Evolutionary conservation across 1,284 basidiomycete species (phyloP).

Genomic region (Leccinum pallidistipes): DNA sequence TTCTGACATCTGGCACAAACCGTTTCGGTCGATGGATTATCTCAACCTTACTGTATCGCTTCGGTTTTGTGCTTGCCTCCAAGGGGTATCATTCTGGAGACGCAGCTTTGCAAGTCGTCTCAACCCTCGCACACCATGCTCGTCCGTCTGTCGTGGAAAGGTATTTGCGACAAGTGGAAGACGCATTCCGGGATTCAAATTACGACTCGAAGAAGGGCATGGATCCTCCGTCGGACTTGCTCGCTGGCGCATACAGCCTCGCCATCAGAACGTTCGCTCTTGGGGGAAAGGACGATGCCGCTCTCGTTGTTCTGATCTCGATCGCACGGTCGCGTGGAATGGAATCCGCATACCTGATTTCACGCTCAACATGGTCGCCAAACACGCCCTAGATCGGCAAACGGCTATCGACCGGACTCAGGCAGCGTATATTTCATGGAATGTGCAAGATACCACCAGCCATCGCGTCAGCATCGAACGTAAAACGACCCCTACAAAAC

Average conservation of each 20-base stretch:
- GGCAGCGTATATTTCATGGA: conserved; percentile 16
- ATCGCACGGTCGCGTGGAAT: conserved; percentile 17
- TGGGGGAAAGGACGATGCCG: conserved; percentile 18
- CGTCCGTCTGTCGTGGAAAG: conserved; percentile 12
- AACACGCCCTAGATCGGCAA: conserved; percentile 17
- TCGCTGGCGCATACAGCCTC: conserved; percentile 21
- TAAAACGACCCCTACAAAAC: conserved; percentile 1
- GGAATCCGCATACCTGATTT: conserved; percentile 22
- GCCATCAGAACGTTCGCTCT: conserved; percentile 26
- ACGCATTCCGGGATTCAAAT: conserved; percentile 4
- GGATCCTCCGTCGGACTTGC: conserved; percentile 1
- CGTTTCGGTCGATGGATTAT: too few species aligned
- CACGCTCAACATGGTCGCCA: conserved; percentile 25
- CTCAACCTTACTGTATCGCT: too few species aligned
- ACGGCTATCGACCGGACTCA: conserved; percentile 14
- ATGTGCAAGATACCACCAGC: not conserved
- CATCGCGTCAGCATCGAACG: not conserved
- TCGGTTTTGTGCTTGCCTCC: too few species aligned
- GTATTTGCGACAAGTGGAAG: conserved; percentile 25
- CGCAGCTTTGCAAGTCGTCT: too few species aligned
- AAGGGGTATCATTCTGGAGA: too few species aligned
- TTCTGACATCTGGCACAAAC: too few species aligned
- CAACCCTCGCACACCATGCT: too few species aligned
- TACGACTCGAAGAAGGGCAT: conserved; percentile 8
- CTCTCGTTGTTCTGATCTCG: conserved; percentile 19